These are phyloP conservation scores for Kregervanrija pseudodelftensis DNA, from an alignment of 805 yeast genomes.

Conservation along the genomic window DNA sequence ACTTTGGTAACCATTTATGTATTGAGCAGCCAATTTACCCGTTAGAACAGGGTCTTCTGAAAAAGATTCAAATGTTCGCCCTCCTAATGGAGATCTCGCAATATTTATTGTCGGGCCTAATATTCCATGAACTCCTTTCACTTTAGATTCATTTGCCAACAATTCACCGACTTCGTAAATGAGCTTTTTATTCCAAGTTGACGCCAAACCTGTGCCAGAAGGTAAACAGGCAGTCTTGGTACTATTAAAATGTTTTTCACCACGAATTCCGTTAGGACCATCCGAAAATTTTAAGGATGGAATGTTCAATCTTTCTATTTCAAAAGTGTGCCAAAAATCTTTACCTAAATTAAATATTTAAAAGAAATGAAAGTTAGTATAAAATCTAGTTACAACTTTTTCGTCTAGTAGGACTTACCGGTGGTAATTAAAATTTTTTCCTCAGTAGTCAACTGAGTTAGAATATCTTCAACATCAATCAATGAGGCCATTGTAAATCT, in stretches of 20 bases:
- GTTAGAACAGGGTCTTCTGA: conserved; percentile 38
- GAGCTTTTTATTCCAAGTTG: conserved; percentile 36
- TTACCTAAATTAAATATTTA: conserved; percentile 18
- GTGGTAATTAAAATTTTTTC: conserved; percentile 21
- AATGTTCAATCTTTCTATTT: conserved; percentile 27
- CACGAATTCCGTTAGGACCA: conserved; percentile 45
- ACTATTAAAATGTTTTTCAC: conserved; percentile 34
- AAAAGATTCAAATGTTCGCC: conserved; percentile 37
- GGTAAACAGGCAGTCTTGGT: conserved; percentile 40
- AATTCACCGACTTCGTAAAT: conserved; percentile 32
- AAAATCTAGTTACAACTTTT: too few relatives aligned
- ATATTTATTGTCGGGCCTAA: conserved; percentile 33
- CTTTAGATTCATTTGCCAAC: conserved; percentile 37
- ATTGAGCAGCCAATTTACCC: conserved; percentile 39
- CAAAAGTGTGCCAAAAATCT: conserved; percentile 36
- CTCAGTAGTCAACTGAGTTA: conserved; percentile 18
- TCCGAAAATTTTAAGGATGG: conserved; percentile 33
- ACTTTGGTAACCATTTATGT: conserved; percentile 49
- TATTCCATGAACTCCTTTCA: conserved; percentile 35
- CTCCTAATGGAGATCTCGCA: conserved; percentile 39
- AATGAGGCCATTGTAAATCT: too few relatives aligned
- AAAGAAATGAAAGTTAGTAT: too few relatives aligned
- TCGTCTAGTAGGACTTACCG: too few relatives aligned
- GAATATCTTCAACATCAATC: conserved; percentile 16
- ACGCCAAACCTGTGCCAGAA: conserved; percentile 39